These are phyloP conservation scores for Desmodesmus armatus DNA, from an alignment of 139 green algal species.

Conservation along the genomic window DNA sequence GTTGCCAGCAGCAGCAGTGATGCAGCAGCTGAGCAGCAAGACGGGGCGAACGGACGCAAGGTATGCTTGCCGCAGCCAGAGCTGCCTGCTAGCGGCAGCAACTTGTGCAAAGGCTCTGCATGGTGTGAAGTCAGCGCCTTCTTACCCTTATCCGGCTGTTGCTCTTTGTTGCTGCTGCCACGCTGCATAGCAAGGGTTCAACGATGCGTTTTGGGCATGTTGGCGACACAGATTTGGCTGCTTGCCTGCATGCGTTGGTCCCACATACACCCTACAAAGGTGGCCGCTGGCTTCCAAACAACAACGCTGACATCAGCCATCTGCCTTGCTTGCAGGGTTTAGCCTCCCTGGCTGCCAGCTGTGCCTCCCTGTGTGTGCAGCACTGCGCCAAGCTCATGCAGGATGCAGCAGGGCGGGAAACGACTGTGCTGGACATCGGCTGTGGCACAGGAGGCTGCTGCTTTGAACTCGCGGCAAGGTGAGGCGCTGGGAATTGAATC, in stretches of 20 bases:
- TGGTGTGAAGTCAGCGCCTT: background rate
- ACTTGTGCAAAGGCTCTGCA: background rate
- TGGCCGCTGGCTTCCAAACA: background rate
- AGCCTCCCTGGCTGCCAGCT: background rate
- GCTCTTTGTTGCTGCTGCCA: background rate
- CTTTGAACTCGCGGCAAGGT: conserved; percentile 44
- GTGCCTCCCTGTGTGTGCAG: conserved; percentile 32
- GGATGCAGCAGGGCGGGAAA: conserved; percentile 24
- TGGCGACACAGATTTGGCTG: too few relatives aligned
- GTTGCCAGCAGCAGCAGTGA: background rate
- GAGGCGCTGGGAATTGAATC: background rate
- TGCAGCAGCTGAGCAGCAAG: too few relatives aligned
- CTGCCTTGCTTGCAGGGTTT: background rate
- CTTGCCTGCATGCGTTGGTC: too few relatives aligned
- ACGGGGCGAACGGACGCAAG: too few relatives aligned
- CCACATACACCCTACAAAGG: too few relatives aligned
- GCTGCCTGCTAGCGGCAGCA: too few relatives aligned
- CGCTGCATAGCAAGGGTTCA: too few relatives aligned
- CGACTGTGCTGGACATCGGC: conserved; percentile 45
- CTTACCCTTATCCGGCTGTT: too few relatives aligned
- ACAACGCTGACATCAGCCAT: background rate
- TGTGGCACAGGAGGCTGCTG: conserved; percentile 37
- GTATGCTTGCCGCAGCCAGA: too few relatives aligned
- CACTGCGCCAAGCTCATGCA: too few relatives aligned
- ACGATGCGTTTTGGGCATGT: too few relatives aligned